These are phyloP conservation scores for Blakeslea trispora DNA, from an alignment of 371 early-diverging fungal species.

Conservation along the genomic window DNA sequence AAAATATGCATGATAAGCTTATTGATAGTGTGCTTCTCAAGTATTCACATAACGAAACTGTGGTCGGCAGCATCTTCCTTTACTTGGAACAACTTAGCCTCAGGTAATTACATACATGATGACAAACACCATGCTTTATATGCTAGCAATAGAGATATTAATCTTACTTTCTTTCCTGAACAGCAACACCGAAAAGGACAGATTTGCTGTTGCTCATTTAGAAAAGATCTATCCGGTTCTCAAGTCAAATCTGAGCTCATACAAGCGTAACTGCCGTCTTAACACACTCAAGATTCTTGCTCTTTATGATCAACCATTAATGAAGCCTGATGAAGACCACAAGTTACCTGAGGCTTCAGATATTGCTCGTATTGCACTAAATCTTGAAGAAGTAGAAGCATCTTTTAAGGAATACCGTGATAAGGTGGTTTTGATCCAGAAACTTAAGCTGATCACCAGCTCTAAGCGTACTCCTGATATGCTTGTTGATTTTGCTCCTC, in stretches of 20 bases:
- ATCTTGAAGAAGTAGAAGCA: slow-evolving; percentile 65
- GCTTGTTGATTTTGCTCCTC: slow-evolving; percentile 64
- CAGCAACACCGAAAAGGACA: slow-evolving; percentile 35
- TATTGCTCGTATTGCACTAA: slow-evolving; percentile 55
- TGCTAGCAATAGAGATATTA: not conserved
- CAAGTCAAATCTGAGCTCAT: slow-evolving; percentile 62
- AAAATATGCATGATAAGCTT: slow-evolving; percentile 27
- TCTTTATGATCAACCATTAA: slow-evolving; percentile 63
- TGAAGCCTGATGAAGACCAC: slow-evolving; percentile 47
- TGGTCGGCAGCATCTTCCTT: slow-evolving; percentile 56
- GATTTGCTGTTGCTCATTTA: slow-evolving; percentile 42
- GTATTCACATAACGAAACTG: slow-evolving; percentile 56
- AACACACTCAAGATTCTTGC: slow-evolving; percentile 73
- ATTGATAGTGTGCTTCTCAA: slow-evolving; percentile 43
- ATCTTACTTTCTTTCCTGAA: not conserved
- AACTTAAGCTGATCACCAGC: slow-evolving; percentile 58
- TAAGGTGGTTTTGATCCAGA: slow-evolving; percentile 73
- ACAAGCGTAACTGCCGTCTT: slow-evolving; percentile 62
- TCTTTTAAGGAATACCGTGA: slow-evolving; percentile 74
- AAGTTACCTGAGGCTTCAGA: slow-evolving; percentile 36
- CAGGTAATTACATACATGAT: slow-evolving; percentile 36
- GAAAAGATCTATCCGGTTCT: slow-evolving; percentile 53
- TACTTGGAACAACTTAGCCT: slow-evolving; percentile 56
- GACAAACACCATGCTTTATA: no score
- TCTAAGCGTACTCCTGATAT: slow-evolving; percentile 63